Evolutionary conservation across 169 alveolate species (phyloP), one percentile per base, ranked within the genome.

Genomic region (Ophryocystis elektroscirrha): DNA sequence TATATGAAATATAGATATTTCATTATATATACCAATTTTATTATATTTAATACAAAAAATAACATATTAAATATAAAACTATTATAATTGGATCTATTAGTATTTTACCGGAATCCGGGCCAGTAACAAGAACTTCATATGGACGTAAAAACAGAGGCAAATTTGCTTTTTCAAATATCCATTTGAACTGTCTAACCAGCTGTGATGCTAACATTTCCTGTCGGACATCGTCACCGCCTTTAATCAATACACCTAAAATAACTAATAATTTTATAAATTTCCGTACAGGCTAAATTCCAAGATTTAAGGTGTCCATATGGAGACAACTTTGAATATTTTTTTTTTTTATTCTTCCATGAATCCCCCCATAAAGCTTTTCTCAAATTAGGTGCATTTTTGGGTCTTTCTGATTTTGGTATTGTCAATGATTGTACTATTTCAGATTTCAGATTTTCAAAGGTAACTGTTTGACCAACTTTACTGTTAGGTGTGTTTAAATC

Each of bases 201-300:
- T 89, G 96, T 60, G 87, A 79, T 41, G 95, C 95, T 61, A 90
- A 72, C 29, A 78, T 52, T 59, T 90, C 97, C 56, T 87, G 94
- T 22, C 96, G 51, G 27, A 90, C 69, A 57, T 90, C 96, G 59
- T 90, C 97, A 16, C 92, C 89, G 0, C 95, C 93, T 59, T 90
- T 90, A 19, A 88, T 83, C 30, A 90, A 69, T 19, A 87, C 73
- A 22, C 60, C 67, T 59, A 44, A 1, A n/a, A 38, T 37, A 23
- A 15, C 2, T 9, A 41, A 20, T 12, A 18, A n/a, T 43, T n/a
- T 32, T 51, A 19, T 16, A 5, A 6, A 20, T 25, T 16, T 7
- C 36, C 55, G 0, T 29, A 56, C 81, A 78, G 19, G 69, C 67
- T 5, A 79, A 51, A 42, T 73, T 77, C 91, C 91, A 81, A 12